Evolutionary conservation across 352 stramenopile species (phyloP).

Genomic region (Phytophthora chlamydospora): DNA sequence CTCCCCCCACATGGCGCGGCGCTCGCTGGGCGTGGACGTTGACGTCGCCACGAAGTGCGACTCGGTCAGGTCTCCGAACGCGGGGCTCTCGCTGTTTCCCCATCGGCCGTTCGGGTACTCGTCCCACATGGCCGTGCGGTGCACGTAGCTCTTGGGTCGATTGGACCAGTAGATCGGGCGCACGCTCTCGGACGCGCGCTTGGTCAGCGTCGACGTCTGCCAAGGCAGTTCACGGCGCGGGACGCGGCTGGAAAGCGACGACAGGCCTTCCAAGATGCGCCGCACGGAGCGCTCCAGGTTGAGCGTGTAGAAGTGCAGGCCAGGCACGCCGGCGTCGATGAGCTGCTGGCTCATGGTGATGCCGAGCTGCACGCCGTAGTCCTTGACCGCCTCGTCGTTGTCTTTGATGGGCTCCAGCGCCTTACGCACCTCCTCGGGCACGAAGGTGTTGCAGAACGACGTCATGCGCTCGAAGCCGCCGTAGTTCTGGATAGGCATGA

Average conservation of each 20-base stretch:
- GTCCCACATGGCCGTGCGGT: constrained; percentile 97
- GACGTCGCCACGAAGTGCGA: constrained; percentile 92
- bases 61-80: constrained; percentile 96
- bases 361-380: constrained; percentile 95
- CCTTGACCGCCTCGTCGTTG: constrained; percentile 96
- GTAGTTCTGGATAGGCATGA: constrained; percentile 99
- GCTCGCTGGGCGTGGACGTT: constrained; percentile 62
- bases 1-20: constrained; percentile 96
- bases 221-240: constrained; percentile 89
- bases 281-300: constrained; percentile 93
- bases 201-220: constrained; percentile 90
- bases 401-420: constrained; percentile 94
- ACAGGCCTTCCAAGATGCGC: constrained; percentile 88
- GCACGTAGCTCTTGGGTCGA: constrained; percentile 96
- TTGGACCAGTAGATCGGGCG: constrained; percentile 99
- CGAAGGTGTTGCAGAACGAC: constrained; percentile 95
- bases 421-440: constrained; percentile 87
- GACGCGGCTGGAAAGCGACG: constrained; percentile 52
- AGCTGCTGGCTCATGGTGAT: constrained; percentile 95
- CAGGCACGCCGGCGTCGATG: constrained; percentile 85
- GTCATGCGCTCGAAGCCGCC: constrained; percentile 98
- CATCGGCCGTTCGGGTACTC: constrained; percentile 97
- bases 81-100: constrained; percentile 94
- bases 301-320: constrained; percentile 96
- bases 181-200: constrained; percentile 89